phyloP scores from a whole-genome alignment of 495 filamentous ascomycete genomes.

The Amphirosellinia nigrospora region DNA sequence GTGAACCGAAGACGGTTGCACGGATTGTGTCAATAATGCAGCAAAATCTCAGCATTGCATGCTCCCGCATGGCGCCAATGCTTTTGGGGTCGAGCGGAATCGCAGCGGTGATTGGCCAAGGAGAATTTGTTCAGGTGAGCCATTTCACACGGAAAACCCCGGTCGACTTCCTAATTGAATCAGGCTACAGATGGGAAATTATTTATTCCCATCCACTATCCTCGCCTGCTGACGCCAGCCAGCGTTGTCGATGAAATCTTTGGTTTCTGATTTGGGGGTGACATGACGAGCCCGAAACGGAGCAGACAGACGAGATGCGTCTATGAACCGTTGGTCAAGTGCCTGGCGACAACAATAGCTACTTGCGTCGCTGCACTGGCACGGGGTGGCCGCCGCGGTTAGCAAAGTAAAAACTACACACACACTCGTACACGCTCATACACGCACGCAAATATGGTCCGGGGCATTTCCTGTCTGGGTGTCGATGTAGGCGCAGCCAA shows the following conservation, averaged over 20 bases:
- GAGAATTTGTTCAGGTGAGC: constrained; percentile 26
- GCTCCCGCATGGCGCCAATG: constrained; percentile 18
- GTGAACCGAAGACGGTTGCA: constrained; percentile 4
- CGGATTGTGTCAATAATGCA: constrained; percentile 18
- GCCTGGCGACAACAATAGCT: background rate
- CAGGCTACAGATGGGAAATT: constrained; percentile 25
- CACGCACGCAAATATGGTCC: background rate
- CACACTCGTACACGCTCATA: no score
- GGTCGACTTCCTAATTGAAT: constrained; percentile 20
- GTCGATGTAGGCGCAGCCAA: no score
- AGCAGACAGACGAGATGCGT: background rate
- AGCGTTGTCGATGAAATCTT: constrained; percentile 19
- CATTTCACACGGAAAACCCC: constrained; percentile 24
- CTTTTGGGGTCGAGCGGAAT: background rate
- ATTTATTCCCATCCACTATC: constrained; percentile 8
- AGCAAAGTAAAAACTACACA: background rate
- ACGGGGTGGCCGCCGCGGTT: constrained; percentile 21
- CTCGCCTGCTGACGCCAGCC: constrained; percentile 15
- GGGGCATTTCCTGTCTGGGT: no score
- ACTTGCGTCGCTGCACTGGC: background rate
- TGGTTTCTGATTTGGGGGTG: constrained; percentile 13
- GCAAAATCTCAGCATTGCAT: constrained; percentile 16
- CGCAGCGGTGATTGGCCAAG: constrained; percentile 17
- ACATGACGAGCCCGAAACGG: constrained; percentile 12
- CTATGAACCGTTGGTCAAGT: background rate